Conservation (phyloP, 345 rosid genomes). For the Microthlaspi erraticum region DNA sequence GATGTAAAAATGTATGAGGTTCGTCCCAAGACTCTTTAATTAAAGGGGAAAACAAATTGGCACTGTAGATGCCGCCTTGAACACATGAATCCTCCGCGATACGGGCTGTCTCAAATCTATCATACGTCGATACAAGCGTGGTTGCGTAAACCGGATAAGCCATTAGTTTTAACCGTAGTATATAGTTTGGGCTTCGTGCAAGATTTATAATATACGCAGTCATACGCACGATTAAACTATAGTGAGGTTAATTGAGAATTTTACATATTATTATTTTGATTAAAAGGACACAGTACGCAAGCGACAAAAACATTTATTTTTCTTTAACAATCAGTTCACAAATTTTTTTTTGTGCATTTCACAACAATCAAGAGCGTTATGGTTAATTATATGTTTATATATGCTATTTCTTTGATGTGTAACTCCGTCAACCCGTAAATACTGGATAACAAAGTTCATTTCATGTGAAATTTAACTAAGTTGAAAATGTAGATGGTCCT, state of each 20-base stretch:
- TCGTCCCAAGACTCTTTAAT: too few relatives aligned
- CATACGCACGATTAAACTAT: neutral
- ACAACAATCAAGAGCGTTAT: neutral
- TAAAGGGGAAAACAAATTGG: too few relatives aligned
- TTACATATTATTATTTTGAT: neutral
- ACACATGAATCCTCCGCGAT: too few relatives aligned
- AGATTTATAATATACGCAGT: neutral
- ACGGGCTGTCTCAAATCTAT: conserved; percentile 4
- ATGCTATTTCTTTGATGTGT: neutral
- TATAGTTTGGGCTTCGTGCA: neutral
- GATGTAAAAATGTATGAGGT: too few relatives aligned
- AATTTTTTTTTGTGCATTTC: neutral
- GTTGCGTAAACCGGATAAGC: neutral
- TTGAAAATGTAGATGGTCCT: conserved; percentile 18
- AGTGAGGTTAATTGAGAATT: neutral
- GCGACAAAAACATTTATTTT: neutral
- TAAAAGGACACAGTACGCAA: neutral
- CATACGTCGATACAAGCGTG: conserved; percentile 6
- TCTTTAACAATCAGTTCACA: neutral
- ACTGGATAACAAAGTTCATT: neutral
- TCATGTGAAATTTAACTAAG: neutral
- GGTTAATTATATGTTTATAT: conserved; percentile 6
- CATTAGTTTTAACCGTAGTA: neutral
- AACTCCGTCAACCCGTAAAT: too few relatives aligned
- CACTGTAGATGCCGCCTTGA: too few relatives aligned